Percentiles rank a stretch among this genome's conserved stretches.
Conservation (phyloP, 2,329 filamentous ascomycete genomes). For the Fusarium abutilonis region DNA sequence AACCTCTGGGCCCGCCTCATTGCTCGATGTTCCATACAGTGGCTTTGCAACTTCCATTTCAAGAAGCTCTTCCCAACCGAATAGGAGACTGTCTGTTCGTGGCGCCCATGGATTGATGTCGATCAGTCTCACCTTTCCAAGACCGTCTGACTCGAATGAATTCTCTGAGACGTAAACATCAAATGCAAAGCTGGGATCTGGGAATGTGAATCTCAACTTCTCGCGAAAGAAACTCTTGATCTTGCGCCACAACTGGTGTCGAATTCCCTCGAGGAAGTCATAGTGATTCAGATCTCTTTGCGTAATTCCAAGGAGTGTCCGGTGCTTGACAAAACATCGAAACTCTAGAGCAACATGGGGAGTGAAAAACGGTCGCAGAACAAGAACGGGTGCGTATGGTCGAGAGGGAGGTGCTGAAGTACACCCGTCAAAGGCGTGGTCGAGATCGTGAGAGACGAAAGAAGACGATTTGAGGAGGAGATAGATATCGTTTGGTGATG, state of each 20-base stretch:
- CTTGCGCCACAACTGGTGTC: conserved; percentile 70
- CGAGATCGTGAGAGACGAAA: conserved; percentile 92
- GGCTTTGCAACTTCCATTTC: conserved; percentile 71
- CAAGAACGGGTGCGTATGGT: conserved; percentile 77
- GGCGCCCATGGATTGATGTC: conserved; percentile 97
- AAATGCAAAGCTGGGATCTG: conserved; percentile 85
- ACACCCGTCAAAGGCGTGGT: conserved; percentile 87
- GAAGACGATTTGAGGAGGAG: conserved; percentile 93
- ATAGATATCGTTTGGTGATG: conserved; percentile 89
- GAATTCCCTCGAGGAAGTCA: conserved; percentile 75
- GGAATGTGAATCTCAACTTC: conserved; percentile 79
- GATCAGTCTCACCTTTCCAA: conserved; percentile 83
- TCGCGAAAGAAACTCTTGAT: conserved; percentile 82
- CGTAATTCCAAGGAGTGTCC: conserved; percentile 81
- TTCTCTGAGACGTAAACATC: conserved; percentile 88
- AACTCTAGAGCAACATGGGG: conserved; percentile 94
- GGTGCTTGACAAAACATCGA: conserved; percentile 89
- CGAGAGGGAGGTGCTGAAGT: conserved; percentile 52
- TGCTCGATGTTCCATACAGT: conserved; percentile 59
- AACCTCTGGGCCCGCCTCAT: conserved; percentile 47
- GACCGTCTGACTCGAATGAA: conserved; percentile 63
- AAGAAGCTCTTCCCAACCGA: conserved; percentile 89
- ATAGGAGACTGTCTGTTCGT: conserved; percentile 87
- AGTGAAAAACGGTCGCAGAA: conserved; percentile 87
- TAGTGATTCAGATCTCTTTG: conserved; percentile 94